A percentile compares a stretch with the other conserved stretches of the same genome.
Conservation (phyloP, 805 yeast species). For the Lachancea fermentati region DNA sequence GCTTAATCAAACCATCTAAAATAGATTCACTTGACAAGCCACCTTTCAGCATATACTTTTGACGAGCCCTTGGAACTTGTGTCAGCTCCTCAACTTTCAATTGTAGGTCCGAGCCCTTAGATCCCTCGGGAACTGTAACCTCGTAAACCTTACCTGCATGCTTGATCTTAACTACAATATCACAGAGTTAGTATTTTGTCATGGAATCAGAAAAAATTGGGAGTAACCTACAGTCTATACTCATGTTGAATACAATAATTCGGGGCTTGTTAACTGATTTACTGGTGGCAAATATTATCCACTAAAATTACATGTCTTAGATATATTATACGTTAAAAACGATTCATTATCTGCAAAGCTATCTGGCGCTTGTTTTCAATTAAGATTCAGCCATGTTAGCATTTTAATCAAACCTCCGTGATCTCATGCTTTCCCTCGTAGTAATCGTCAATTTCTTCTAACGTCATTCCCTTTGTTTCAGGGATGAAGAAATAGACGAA, state of each 20-base stretch:
- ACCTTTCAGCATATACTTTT: slow-evolving; percentile 85
- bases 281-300: not conserved
- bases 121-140: slow-evolving; percentile 28
- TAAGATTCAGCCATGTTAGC: too few species aligned
- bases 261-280: too few species aligned
- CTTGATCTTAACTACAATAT: slow-evolving; percentile 39
- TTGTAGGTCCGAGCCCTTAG: slow-evolving; percentile 53
- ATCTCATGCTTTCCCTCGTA: slow-evolving; percentile 5
- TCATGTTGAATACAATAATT: not conserved
- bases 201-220: not conserved
- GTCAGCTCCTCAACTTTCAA: slow-evolving; percentile 65
- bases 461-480: slow-evolving; percentile 68
- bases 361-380: too few species aligned
- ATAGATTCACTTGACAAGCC: slow-evolving; percentile 65
- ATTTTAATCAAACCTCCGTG: too few species aligned
- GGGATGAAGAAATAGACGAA: slow-evolving; percentile 50
- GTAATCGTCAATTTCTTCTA: slow-evolving; percentile 66
- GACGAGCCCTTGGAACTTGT: slow-evolving; percentile 81
- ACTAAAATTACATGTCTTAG: not conserved
- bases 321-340: not conserved
- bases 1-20: slow-evolving; percentile 44
- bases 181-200: slow-evolving; percentile 2
- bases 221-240: slow-evolving; percentile 4
- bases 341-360: too few species aligned
- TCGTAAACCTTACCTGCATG: slow-evolving; percentile 67